phyloP scores from a whole-genome alignment of 2,329 filamentous ascomycete species.

The Bipolaris oryzae region DNA sequence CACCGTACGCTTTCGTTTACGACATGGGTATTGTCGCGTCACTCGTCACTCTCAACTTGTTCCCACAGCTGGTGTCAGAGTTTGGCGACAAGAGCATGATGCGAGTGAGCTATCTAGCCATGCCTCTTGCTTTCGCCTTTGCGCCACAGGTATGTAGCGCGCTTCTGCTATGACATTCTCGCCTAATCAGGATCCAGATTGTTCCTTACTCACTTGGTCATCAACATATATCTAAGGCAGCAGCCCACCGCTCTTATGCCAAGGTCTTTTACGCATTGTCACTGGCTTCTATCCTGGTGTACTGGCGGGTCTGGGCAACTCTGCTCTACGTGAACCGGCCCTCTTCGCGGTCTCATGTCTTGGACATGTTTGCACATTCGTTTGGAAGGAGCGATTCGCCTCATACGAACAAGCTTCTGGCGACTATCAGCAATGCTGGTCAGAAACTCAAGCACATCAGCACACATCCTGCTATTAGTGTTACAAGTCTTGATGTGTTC shows the following conservation, averaged over 20 bases:
- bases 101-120: slow-evolving; percentile 32
- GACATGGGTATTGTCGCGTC: slow-evolving; percentile 55
- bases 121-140: slow-evolving; percentile 47
- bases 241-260: slow-evolving; percentile 51
- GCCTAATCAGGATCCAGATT: slow-evolving; percentile 32
- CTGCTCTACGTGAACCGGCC: slow-evolving; percentile 58
- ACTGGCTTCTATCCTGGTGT: slow-evolving; percentile 52
- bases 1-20: slow-evolving; percentile 41
- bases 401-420: slow-evolving; percentile 32
- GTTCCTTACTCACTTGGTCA: slow-evolving; percentile 59
- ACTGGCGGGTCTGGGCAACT: slow-evolving; percentile 53
- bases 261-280: slow-evolving; percentile 58
- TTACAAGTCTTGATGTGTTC: slow-evolving; percentile 64
- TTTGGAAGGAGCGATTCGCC: slow-evolving; percentile 56
- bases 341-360: slow-evolving; percentile 49
- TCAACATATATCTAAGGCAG: slow-evolving; percentile 50
- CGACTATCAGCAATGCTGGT: slow-evolving; percentile 31
- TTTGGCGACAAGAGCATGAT: slow-evolving; percentile 32
- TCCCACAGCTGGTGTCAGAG: slow-evolving; percentile 34
- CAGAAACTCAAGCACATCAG: slow-evolving; percentile 57
- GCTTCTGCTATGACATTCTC: neutral
- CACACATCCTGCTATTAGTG: slow-evolving; percentile 64
- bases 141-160: slow-evolving; percentile 35
- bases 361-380: slow-evolving; percentile 42
- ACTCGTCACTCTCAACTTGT: slow-evolving; percentile 53